A percentile compares a stretch with the other conserved stretches of the same genome.
phyloP scores from a whole-genome alignment of 2,329 filamentous ascomycete genomes.

The Penicillium sp. region DNA sequence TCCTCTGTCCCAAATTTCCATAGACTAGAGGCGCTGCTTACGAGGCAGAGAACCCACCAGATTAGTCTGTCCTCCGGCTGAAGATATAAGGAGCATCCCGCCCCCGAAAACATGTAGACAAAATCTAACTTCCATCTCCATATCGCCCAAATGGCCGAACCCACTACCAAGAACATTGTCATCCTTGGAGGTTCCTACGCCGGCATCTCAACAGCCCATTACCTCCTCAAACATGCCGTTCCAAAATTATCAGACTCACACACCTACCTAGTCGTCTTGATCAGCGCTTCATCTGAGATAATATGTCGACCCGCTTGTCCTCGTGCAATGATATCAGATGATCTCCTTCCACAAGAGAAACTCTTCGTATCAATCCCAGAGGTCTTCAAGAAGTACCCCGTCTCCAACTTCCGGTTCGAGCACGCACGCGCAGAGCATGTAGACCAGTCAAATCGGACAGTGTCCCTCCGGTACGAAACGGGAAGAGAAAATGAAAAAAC shows the following conservation, averaged over 20 bases:
- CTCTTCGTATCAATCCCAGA: constrained; percentile 1
- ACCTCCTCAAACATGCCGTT: constrained; percentile 4
- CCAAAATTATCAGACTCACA: not conserved
- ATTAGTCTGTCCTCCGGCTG: not conserved
- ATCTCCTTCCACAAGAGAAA: constrained; percentile 2
- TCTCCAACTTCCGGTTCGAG: not conserved
- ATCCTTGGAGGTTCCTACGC: constrained; percentile 6
- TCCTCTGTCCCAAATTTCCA: not conserved
- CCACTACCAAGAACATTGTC: not conserved
- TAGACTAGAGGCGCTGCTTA: not conserved
- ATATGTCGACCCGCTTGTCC: constrained; percentile 4
- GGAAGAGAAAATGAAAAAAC: not conserved
- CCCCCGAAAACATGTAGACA: not conserved
- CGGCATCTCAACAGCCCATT: constrained; percentile 5
- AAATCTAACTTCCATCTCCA: not conserved
- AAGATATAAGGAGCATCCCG: not conserved
- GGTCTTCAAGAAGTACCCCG: not conserved
- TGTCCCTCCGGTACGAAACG: not conserved
- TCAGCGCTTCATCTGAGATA: not conserved
- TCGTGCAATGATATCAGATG: constrained; percentile 3
- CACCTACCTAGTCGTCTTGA: not conserved
- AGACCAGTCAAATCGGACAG: not conserved
- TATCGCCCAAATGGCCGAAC: not conserved
- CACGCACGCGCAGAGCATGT: not conserved
- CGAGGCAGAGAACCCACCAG: not conserved